phyloP scores from a whole-genome alignment of 805 yeast species.

The Maudiozyma barnettii region DNA sequence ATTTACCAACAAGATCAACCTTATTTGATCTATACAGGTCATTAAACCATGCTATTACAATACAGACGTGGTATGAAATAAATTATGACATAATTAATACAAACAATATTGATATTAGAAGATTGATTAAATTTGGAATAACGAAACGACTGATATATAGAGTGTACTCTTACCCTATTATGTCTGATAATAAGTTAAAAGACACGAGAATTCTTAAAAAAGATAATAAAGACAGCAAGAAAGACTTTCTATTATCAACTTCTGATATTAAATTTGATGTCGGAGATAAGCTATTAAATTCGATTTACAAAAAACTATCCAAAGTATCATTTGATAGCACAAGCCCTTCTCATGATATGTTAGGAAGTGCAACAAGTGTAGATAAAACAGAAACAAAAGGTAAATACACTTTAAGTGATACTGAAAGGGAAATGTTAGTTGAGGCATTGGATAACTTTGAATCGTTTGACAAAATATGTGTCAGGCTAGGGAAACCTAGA shows the following conservation, averaged over 20 bases:
- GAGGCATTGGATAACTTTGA: slow-evolving; percentile 43
- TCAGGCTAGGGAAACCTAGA: slow-evolving; percentile 50
- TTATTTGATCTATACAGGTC: slow-evolving; percentile 69
- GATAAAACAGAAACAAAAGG: slow-evolving; percentile 3
- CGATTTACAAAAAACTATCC: slow-evolving; percentile 24
- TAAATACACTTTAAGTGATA: not conserved
- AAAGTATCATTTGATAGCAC: slow-evolving; percentile 21
- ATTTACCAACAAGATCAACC: slow-evolving; percentile 51
- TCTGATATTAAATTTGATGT: slow-evolving; percentile 27
- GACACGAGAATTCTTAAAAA: not conserved
- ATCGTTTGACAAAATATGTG: slow-evolving; percentile 59
- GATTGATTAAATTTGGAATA: slow-evolving; percentile 82
- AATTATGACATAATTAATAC: slow-evolving; percentile 43
- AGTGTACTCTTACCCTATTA: slow-evolving; percentile 65
- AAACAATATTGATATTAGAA: slow-evolving; percentile 63
- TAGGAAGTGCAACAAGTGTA: not conserved
- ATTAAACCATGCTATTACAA: slow-evolving; percentile 64
- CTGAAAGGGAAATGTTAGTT: slow-evolving; percentile 28
- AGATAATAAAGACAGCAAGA: slow-evolving; percentile 9
- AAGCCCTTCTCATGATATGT: not conserved
- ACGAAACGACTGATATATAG: slow-evolving; percentile 74
- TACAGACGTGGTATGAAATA: slow-evolving; percentile 74
- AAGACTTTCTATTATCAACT: slow-evolving; percentile 17
- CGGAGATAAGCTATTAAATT: slow-evolving; percentile 23
- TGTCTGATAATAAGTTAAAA: slow-evolving; percentile 10